phyloP scores from a whole-genome alignment of 2,329 filamentous ascomycete genomes.

The Didymella exigua region DNA sequence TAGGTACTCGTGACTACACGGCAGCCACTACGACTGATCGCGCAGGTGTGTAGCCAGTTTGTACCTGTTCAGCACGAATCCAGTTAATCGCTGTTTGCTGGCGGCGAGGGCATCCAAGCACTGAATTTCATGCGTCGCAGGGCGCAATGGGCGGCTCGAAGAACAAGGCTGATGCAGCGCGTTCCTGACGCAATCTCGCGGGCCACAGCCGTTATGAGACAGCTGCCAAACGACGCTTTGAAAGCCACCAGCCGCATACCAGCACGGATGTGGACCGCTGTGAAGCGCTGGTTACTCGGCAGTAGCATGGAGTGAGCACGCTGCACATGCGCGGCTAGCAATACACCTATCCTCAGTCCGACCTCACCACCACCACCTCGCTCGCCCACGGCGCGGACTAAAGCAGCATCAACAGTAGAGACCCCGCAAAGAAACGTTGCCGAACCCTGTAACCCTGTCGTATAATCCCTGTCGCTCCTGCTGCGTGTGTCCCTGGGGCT shows the following conservation, averaged over 20 bases:
- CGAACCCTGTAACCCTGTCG: slow-evolving; percentile 43
- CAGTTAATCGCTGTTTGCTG: slow-evolving; percentile 34
- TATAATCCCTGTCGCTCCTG: slow-evolving; percentile 31
- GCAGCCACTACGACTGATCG: slow-evolving; percentile 39
- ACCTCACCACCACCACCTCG: slow-evolving; percentile 29
- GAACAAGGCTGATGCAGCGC: slow-evolving; percentile 49
- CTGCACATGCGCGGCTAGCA: slow-evolving; percentile 31
- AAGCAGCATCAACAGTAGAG: slow-evolving; percentile 38
- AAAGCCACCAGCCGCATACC: slow-evolving; percentile 34
- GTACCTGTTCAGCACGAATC: slow-evolving; percentile 29
- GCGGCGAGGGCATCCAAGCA: slow-evolving; percentile 24
- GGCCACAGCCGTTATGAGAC: slow-evolving; percentile 46
- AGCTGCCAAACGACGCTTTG: slow-evolving; percentile 33
- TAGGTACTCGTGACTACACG: slow-evolving; percentile 8
- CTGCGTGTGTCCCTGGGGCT: slow-evolving; percentile 46
- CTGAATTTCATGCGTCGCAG: slow-evolving; percentile 41
- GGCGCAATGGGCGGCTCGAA: slow-evolving; percentile 46
- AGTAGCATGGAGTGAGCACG: slow-evolving; percentile 32
- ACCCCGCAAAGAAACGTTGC: slow-evolving; percentile 53
- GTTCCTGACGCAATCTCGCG: slow-evolving; percentile 52
- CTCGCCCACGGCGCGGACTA: slow-evolving; percentile 31
- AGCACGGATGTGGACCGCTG: slow-evolving; percentile 28
- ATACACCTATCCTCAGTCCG: slow-evolving; percentile 21
- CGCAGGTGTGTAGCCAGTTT: slow-evolving; percentile 43
- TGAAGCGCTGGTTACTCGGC: slow-evolving; percentile 36